Percentiles rank a stretch among this genome's conserved stretches.
These are phyloP conservation scores for Trematosphaeria pertusa DNA, from an alignment of 2,329 filamentous ascomycete genomes.

Conservation along the genomic window DNA sequence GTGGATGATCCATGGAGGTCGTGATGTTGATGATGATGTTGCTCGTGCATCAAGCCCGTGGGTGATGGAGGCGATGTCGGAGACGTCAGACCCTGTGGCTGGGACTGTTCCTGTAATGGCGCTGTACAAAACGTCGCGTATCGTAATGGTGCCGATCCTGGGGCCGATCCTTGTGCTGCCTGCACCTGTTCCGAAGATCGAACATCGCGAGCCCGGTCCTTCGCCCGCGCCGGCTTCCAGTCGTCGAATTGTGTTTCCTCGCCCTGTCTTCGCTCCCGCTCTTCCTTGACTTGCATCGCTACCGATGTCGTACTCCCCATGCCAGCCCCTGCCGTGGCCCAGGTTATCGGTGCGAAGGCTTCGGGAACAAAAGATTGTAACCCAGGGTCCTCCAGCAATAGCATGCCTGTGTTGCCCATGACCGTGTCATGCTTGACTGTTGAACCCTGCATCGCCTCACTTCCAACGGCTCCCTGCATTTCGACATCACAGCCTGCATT, in stretches of 20 bases:
- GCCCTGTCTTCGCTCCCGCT: slow-evolving; percentile 20
- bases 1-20: neutral
- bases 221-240: slow-evolving; percentile 1
- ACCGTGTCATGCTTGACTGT: slow-evolving; percentile 45
- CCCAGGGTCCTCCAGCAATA: slow-evolving; percentile 55
- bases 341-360: slow-evolving; percentile 42
- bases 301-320: slow-evolving; percentile 5
- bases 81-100: slow-evolving; percentile 33
- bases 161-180: slow-evolving; percentile 17
- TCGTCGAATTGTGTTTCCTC: slow-evolving; percentile 15
- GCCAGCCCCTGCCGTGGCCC: slow-evolving; percentile 27
- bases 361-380: slow-evolving; percentile 48
- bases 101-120: slow-evolving; percentile 21
- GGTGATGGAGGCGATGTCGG: slow-evolving; percentile 23
- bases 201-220: slow-evolving; percentile 11
- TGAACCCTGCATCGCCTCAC: slow-evolving; percentile 20
- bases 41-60: slow-evolving; percentile 10
- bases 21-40: slow-evolving; percentile 4
- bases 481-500: slow-evolving; percentile 7
- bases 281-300: slow-evolving; percentile 14
- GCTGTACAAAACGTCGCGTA: slow-evolving; percentile 26
- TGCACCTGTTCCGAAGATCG: slow-evolving; percentile 28
- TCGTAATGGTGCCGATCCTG: slow-evolving; percentile 26
- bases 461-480: slow-evolving; percentile 17
- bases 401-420: slow-evolving; percentile 58